Evolutionary conservation across 257 asterid species (phyloP), one percentile per base, ranked within the genome.

Genomic region (Capsicum chinense): DNA sequence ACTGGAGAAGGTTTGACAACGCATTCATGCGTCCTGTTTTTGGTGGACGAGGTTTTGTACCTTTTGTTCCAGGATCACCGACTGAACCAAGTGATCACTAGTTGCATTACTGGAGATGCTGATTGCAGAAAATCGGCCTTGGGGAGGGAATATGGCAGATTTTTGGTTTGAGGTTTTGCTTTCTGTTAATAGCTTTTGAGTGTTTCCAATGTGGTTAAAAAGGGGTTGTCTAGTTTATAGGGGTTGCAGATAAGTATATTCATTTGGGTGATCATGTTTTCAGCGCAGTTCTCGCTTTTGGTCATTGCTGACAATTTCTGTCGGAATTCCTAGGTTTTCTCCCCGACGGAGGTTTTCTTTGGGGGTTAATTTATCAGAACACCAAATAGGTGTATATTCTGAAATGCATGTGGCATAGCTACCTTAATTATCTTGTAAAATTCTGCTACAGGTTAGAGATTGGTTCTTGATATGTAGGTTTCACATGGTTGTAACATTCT

Each of bases 31-130:
- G 99, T 56, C 99, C 99, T 0, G 94, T 93, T 79, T 97, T 97
- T 33, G 99, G 99, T 26, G 99, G 99, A 14, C 97, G 99, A 78
- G 99, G 99, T 10, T 97, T 97, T 26, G 98, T 92, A 9, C 98
- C 98, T 0, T 95, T 63, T 12, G 93, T 91, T 4, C 98, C 98
- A 3, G 97, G 96, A 62, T 95, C 99, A 7, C 99, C 99, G 1
- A 97, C 91, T 0, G 99, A 96, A 76, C 90, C 83, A 81, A 89
- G 87, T 9, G 80, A 58, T 71, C 88, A 4, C 44, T 85, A 84
- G 39, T 85, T 74, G 84, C 89, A 52, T 5, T 86, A 90, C 87
- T 87, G 87, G 56, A 54, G 84, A 88, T 69, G 39, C 83, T 50
- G 14, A 21, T 74, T 48, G n/a, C 47, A 81, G n/a, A 35, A 79